Evolutionary conservation across 2,329 filamentous ascomycete species (phyloP), one percentile per base, ranked within the genome.

Genomic region (Sphaerulina vaccinii): DNA sequence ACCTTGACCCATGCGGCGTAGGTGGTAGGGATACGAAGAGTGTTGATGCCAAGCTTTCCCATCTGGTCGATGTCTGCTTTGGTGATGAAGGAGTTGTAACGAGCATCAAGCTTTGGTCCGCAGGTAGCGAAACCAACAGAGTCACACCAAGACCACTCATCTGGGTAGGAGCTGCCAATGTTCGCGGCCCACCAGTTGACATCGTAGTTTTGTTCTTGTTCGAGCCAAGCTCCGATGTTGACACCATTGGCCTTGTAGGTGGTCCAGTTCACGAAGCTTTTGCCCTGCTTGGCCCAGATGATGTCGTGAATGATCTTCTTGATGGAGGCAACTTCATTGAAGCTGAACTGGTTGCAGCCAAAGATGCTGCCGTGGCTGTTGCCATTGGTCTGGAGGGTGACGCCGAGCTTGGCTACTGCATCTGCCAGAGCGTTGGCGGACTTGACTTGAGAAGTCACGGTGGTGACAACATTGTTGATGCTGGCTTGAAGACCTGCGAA

Each of bases 1-100:
- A 70, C 62, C 13, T 66, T 61, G 41, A 71, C 52, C 69, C 68
- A 73, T 3, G 68, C 67, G 1, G 69, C 66, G 39, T 71, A 72
- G 5, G 65, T 67, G 1, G 65, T 69, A 1, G 70, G 68, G 16
- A 73, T 71, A 4, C 69, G 62, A 11, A 71, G 62, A 3, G 64
- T 59, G 39, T 67, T 68, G 24, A 72, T 58, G 9, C 65, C 65
- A 3, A 57, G 56, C 13, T 60, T 56, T 8, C 66, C 70, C 11
- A 71, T 55, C 44, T 62, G 61, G 50, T 71, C 69, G 44, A 72
- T 70, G 23, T 63, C 60, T 1, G 54, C 45, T 1, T 61, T 61
- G 27, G 42, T 55, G 36, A 57, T 23, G 51, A 57, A 59, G 13
- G 54, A 55, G 8, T 48, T 36, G 16, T 56, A 57, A 15, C 54